Evolutionary conservation across 108 stramenopile genomes (phyloP).

Genomic region (Fragilariopsis cylindrus): DNA sequence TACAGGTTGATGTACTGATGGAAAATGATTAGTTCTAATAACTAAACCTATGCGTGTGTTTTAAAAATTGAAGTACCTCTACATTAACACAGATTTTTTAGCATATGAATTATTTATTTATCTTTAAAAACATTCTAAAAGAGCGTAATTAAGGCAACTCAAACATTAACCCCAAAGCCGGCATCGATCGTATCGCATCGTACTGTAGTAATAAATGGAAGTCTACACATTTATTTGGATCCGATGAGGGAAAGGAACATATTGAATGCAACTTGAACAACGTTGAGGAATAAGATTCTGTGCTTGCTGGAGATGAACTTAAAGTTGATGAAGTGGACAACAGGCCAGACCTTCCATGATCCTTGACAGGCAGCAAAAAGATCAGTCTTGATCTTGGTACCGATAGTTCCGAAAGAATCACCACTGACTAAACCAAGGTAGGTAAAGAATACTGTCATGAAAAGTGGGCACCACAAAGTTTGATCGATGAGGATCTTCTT

Average conservation of each 20-base stretch:
- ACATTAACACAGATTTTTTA: no score
- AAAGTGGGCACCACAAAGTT: constrained; percentile 94
- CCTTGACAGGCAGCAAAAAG: constrained; percentile 93
- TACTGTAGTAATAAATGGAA: background rate
- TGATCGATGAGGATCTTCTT: constrained; percentile 96
- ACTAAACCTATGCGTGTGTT: no score
- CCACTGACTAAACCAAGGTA: constrained; percentile 95
- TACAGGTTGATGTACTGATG: no score
- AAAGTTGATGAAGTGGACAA: constrained; percentile 97
- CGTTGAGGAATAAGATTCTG: constrained; percentile 97
- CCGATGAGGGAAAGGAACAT: constrained; percentile 98
- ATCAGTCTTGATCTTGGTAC: constrained; percentile 91
- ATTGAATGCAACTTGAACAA: constrained; percentile 96
- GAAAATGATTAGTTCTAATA: no score
- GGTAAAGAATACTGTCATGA: constrained; percentile 97
- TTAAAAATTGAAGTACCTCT: no score
- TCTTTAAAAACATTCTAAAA: no score
- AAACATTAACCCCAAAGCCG: no score
- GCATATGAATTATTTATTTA: no score
- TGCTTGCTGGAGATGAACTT: constrained; percentile 94
- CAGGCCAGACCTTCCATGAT: constrained; percentile 97
- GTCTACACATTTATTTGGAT: constrained; percentile 63
- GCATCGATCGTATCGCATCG: no score
- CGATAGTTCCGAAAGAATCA: constrained; percentile 83
- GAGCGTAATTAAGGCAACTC: no score